Conservation (phyloP, 2,329 filamentous ascomycete genomes). For the Clonostachys rhizophaga region DNA sequence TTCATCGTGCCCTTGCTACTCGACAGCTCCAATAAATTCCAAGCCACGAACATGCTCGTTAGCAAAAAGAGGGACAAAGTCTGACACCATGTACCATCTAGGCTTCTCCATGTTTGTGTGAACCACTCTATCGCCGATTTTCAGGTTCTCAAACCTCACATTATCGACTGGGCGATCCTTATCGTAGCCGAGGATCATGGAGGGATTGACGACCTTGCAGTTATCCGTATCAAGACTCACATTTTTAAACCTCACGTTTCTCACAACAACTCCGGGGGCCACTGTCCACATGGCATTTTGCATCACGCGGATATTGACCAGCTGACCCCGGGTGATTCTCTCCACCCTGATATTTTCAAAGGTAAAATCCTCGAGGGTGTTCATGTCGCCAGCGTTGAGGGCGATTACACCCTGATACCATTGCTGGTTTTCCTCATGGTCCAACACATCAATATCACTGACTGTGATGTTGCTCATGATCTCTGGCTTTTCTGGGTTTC, state of each 20-base stretch:
- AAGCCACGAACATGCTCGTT: constrained; percentile 5
- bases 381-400: constrained; percentile 23
- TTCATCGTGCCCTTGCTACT: too few relatives aligned
- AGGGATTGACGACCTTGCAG: constrained; percentile 2
- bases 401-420: constrained; percentile 27
- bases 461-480: constrained; percentile 18
- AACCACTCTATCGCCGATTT: constrained; percentile 1
- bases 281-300: constrained; percentile 24
- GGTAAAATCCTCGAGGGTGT: constrained; percentile 17
- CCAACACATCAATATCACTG: constrained; percentile 26
- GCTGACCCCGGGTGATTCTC: constrained; percentile 18
- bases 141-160: constrained; percentile 6
- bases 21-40: not conserved
- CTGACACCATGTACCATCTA: constrained; percentile 7
- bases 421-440: constrained; percentile 24
- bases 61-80: constrained; percentile 6
- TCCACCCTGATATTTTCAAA: constrained; percentile 23
- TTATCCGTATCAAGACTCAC: not conserved
- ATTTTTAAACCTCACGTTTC: constrained; percentile 1
- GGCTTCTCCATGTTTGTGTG: constrained; percentile 5
- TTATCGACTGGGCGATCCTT: constrained; percentile 3
- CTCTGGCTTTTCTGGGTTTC: constrained; percentile 22
- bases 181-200: constrained; percentile 7
- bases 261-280: constrained; percentile 20
- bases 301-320: constrained; percentile 26